Percentiles rank a stretch among this genome's conserved stretches.
Evolutionary conservation across 2,329 filamentous ascomycete species (phyloP).

Genomic region (Drechslerella stenobrocha): DNA sequence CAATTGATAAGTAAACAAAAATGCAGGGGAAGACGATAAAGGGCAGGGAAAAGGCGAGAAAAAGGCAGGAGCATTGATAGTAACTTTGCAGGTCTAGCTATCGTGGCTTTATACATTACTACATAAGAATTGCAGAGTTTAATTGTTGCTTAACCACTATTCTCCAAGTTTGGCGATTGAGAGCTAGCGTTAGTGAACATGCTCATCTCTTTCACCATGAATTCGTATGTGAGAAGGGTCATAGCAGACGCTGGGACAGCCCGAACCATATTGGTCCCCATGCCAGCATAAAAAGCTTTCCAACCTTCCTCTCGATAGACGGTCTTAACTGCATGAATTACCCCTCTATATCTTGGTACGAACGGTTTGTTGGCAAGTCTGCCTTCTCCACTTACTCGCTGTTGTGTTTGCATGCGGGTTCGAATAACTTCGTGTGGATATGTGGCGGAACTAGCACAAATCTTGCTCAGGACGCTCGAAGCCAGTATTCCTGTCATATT

Average conservation of each 20-base stretch:
- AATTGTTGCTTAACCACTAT: background rate
- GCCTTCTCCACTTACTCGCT: slow-evolving; percentile 60
- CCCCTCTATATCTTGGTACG: slow-evolving; percentile 67
- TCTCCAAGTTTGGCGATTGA: background rate
- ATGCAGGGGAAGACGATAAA: too few species aligned
- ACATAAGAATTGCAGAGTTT: background rate
- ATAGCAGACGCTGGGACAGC: slow-evolving; percentile 94
- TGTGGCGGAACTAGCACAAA: slow-evolving; percentile 89
- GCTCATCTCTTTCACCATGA: slow-evolving; percentile 56
- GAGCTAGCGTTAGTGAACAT: slow-evolving; percentile 3
- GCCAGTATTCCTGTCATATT: slow-evolving; percentile 82
- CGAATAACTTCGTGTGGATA: slow-evolving; percentile 97
- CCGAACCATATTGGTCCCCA: slow-evolving; percentile 96
- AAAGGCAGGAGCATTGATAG: background rate
- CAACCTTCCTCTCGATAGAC: slow-evolving; percentile 91
- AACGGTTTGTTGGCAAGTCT: slow-evolving; percentile 51
- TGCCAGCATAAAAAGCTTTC: slow-evolving; percentile 93
- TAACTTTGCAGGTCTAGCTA: background rate
- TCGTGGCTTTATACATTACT: background rate
- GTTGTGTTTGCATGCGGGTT: slow-evolving; percentile 90
- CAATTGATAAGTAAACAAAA: too few species aligned
- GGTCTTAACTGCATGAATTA: slow-evolving; percentile 77
- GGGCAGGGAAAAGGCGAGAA: background rate
- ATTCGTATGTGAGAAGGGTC: slow-evolving; percentile 97
- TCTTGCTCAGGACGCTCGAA: slow-evolving; percentile 90